These are phyloP conservation scores for Pestalotiopsis fici DNA, from an alignment of 2,329 filamentous ascomycete genomes.

Conservation along the genomic window DNA sequence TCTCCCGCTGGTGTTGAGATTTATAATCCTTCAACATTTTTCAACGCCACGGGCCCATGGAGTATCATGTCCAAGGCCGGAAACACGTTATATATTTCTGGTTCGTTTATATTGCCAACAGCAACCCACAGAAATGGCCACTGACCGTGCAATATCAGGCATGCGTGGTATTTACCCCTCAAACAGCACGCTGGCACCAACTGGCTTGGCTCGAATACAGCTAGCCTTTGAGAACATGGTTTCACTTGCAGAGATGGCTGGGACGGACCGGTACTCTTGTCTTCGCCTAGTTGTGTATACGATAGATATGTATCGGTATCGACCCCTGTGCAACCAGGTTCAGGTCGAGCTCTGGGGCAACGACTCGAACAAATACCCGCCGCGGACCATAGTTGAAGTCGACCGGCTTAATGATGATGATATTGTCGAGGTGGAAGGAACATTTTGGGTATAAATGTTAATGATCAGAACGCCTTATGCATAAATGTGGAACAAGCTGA, in stretches of 20 bases:
- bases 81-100: constrained; percentile 29
- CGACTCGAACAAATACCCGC: constrained; percentile 27
- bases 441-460: constrained; percentile 17
- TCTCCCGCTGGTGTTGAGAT: constrained; percentile 27
- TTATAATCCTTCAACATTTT: constrained; percentile 26
- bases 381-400: constrained; percentile 32
- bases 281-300: constrained; percentile 29
- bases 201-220: constrained; percentile 26
- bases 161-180: constrained; percentile 32
- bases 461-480: not conserved
- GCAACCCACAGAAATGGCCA: not conserved
- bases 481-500: not conserved
- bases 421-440: constrained; percentile 33
- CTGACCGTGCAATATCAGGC: constrained; percentile 13
- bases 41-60: constrained; percentile 27
- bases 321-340: constrained; percentile 31
- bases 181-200: constrained; percentile 29
- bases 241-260: constrained; percentile 27
- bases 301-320: constrained; percentile 33
- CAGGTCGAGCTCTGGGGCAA: constrained; percentile 31
- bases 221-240: constrained; percentile 33
- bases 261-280: constrained; percentile 19
- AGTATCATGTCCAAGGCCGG: constrained; percentile 30
- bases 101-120: constrained; percentile 3
- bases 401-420: constrained; percentile 32